Percentiles rank a stretch among this genome's conserved stretches.
These are phyloP conservation scores for Moricandia moricandioides DNA, from an alignment of 345 rosid species.

Conservation along the genomic window DNA sequence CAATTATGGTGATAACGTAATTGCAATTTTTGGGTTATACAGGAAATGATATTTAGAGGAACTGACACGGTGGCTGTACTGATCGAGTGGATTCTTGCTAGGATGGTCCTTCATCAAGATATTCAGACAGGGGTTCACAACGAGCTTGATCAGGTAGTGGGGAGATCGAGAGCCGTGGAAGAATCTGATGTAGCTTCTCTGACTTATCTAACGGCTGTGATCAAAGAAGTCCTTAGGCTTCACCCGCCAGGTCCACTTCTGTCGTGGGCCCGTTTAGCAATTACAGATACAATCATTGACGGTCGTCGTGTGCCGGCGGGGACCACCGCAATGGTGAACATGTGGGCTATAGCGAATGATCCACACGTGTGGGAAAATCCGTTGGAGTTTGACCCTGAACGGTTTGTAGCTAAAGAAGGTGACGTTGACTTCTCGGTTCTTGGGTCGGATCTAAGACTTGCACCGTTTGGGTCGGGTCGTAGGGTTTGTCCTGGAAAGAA, in stretches of 20 bases:
- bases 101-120: constrained; percentile 64
- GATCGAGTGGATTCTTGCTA: constrained; percentile 89
- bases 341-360: constrained; percentile 91
- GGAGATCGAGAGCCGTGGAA: constrained; percentile 50
- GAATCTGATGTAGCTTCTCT: constrained; percentile 53
- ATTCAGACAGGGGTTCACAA: constrained; percentile 65
- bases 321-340: constrained; percentile 92
- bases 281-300: constrained; percentile 58
- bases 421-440: constrained; percentile 61
- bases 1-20: background rate
- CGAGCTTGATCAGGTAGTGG: constrained; percentile 61
- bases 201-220: constrained; percentile 66
- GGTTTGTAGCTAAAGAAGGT: constrained; percentile 48
- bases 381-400: constrained; percentile 53
- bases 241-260: constrained; percentile 95
- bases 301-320: constrained; percentile 71
- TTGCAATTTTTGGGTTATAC: background rate
- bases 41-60: constrained; percentile 95
- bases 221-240: constrained; percentile 74
- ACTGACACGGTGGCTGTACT: constrained; percentile 85
- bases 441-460: constrained; percentile 82
- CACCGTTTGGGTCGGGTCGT: constrained; percentile 91
- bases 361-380: constrained; percentile 67
- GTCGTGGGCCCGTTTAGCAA: constrained; percentile 87
- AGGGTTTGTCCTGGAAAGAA: constrained; percentile 76